phyloP scores from a whole-genome alignment of 495 filamentous ascomycete species.

The Platismatia glauca region DNA sequence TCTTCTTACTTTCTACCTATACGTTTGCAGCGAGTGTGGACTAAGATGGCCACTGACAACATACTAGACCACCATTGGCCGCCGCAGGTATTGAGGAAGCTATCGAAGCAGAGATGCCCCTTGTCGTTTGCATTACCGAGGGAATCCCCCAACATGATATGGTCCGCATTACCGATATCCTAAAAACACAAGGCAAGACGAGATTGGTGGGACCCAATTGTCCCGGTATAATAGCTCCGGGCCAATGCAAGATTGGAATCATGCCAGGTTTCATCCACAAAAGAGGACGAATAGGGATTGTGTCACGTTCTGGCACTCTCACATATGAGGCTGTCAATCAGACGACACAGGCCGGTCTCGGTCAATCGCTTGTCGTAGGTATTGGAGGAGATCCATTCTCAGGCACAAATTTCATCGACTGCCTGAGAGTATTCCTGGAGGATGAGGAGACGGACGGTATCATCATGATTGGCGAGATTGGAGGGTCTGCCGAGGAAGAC shows the following conservation, averaged over 20 bases:
- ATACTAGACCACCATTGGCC: slow-evolving; percentile 72
- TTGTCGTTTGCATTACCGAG: slow-evolving; percentile 97
- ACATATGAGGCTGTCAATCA: slow-evolving; percentile 99
- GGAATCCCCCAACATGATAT: slow-evolving; percentile 99
- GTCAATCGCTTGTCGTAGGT: slow-evolving; percentile 95
- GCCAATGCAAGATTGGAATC: slow-evolving; percentile 99
- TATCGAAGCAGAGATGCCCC: slow-evolving; percentile 78
- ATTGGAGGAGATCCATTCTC: slow-evolving; percentile 99
- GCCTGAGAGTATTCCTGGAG: slow-evolving; percentile 90
- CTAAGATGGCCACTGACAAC: slow-evolving; percentile 8
- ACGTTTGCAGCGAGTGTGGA: neutral
- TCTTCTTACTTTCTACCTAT: neutral
- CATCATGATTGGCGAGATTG: slow-evolving; percentile 99
- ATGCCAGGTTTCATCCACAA: slow-evolving; percentile 99
- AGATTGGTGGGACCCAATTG: slow-evolving; percentile 96
- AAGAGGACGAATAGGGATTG: slow-evolving; percentile 95
- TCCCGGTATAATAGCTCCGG: slow-evolving; percentile 92
- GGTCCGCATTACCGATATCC: slow-evolving; percentile 96
- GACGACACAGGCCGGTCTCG: slow-evolving; percentile 91
- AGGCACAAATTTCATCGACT: slow-evolving; percentile 99
- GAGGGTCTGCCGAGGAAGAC: slow-evolving; percentile 94
- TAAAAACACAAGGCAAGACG: slow-evolving; percentile 96
- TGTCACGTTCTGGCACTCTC: slow-evolving; percentile 94
- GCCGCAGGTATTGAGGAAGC: slow-evolving; percentile 96
- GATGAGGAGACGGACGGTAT: slow-evolving; percentile 97